Percentiles rank a stretch among this genome's conserved stretches.
phyloP scores from a whole-genome alignment of 768 basidiomycete species.

The Chalciporus sphaerocephalus region DNA sequence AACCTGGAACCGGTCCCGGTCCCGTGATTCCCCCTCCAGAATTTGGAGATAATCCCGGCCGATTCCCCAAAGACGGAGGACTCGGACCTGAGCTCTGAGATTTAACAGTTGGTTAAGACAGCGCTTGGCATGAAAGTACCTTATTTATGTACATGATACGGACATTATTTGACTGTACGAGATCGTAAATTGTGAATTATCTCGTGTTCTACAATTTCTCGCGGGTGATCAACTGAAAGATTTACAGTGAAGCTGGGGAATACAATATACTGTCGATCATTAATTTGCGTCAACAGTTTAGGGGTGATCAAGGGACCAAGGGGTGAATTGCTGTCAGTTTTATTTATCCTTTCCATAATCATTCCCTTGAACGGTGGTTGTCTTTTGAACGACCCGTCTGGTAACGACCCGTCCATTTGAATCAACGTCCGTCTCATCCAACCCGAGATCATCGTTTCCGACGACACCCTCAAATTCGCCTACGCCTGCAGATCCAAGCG shows the following conservation, averaged over 20 bases:
- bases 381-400: conserved; percentile 12
- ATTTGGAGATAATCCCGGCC: conserved; percentile 18
- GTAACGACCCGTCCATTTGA: conserved; percentile 22
- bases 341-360: conserved; percentile 10
- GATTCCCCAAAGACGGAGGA: conserved; percentile 22
- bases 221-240: neutral
- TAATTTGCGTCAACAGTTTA: neutral
- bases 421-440: conserved; percentile 22
- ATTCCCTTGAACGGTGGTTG: conserved; percentile 1
- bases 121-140: too few relatives aligned
- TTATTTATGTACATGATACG: neutral
- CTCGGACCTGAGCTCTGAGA: too few relatives aligned
- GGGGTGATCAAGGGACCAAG: conserved; percentile 4
- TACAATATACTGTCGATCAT: too few relatives aligned
- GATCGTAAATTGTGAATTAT: conserved; percentile 4
- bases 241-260: neutral
- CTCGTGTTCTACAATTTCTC: conserved; percentile 4
- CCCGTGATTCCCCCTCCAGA: conserved; percentile 21
- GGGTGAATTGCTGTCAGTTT: conserved; percentile 11
- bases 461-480: conserved; percentile 31
- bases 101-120: too few relatives aligned
- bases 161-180: neutral
- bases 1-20: conserved; percentile 13
- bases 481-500: conserved; percentile 25
- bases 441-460: conserved; percentile 28